These are phyloP conservation scores for Ophiocordyceps unilateralis DNA, from an alignment of 2,329 filamentous ascomycete genomes.

Conservation along the genomic window DNA sequence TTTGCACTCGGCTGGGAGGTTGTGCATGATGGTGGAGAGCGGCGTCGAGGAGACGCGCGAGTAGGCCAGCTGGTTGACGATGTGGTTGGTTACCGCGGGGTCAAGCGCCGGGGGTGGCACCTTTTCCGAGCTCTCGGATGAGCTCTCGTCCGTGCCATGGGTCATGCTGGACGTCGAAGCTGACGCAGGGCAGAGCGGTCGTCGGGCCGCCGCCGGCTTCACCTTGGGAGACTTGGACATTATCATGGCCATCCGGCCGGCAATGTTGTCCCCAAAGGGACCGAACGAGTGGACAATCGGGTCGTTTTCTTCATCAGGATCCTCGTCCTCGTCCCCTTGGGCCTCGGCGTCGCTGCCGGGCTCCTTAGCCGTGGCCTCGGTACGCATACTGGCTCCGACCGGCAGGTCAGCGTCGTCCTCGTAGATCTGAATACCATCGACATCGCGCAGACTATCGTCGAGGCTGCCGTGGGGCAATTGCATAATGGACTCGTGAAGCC, in stretches of 20 bases:
- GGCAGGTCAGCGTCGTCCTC: conserved; percentile 47
- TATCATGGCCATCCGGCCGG: conserved; percentile 69
- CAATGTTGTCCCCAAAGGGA: conserved; percentile 71
- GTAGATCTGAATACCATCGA: conserved; percentile 46
- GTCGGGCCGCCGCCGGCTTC: conserved; percentile 2
- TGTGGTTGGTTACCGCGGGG: conserved; percentile 54
- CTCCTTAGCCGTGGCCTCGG: conserved; percentile 34
- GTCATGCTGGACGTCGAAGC: too few relatives aligned
- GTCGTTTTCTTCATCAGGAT: conserved; percentile 87
- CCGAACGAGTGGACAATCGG: conserved; percentile 85
- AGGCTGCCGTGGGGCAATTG: too few relatives aligned
- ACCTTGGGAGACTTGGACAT: conserved; percentile 34
- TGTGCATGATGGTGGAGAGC: conserved; percentile 72
- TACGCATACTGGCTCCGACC: conserved; percentile 29
- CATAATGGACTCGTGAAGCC: conserved; percentile 16
- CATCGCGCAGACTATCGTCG: background rate
- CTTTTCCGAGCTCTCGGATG: too few relatives aligned
- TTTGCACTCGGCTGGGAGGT: conserved; percentile 55
- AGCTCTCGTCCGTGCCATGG: too few relatives aligned
- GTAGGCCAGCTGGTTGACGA: conserved; percentile 89
- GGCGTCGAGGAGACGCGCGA: conserved; percentile 85
- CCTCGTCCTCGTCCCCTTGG: conserved; percentile 48
- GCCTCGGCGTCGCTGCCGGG: conserved; percentile 34
- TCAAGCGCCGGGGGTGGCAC: conserved; percentile 10
- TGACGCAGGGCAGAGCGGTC: conserved; percentile 1